These are phyloP conservation scores for Candida morakotiae DNA, from an alignment of 805 yeast species.

Conservation along the genomic window DNA sequence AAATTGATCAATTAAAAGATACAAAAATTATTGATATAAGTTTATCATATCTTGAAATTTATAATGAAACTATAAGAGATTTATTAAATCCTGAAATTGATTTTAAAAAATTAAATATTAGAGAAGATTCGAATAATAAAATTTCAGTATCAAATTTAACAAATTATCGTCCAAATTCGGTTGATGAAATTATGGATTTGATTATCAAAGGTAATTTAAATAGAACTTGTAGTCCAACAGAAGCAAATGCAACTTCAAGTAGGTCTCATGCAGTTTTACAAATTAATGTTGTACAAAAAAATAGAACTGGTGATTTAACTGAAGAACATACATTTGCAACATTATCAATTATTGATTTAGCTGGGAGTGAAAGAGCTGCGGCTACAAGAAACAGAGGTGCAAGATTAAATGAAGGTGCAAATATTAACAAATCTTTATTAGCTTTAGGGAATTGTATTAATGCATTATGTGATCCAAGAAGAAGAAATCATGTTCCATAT, in stretches of 20 bases:
- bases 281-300: slow-evolving; percentile 60
- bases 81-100: slow-evolving; percentile 56
- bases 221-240: slow-evolving; percentile 83
- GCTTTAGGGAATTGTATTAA: slow-evolving; percentile 94
- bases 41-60: slow-evolving; percentile 78
- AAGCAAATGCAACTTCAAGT: slow-evolving; percentile 86
- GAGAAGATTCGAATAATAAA: slow-evolving; percentile 66
- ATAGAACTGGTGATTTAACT: slow-evolving; percentile 56
- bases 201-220: slow-evolving; percentile 67
- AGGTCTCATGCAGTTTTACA: slow-evolving; percentile 93
- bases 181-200: slow-evolving; percentile 75
- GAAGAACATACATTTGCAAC: slow-evolving; percentile 77
- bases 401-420: slow-evolving; percentile 86
- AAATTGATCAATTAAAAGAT: slow-evolving; percentile 54
- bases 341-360: slow-evolving; percentile 82
- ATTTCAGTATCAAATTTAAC: slow-evolving; percentile 73
- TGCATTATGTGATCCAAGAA: slow-evolving; percentile 74
- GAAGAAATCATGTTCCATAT: slow-evolving; percentile 77
- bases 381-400: slow-evolving; percentile 83
- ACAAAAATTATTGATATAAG: slow-evolving; percentile 56
- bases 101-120: slow-evolving; percentile 47
- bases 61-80: slow-evolving; percentile 86
- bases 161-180: slow-evolving; percentile 54
- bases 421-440: slow-evolving; percentile 80
- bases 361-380: slow-evolving; percentile 94